phyloP scores from a whole-genome alignment of 2,329 filamentous ascomycete species.

The Fusarium sp. region DNA sequence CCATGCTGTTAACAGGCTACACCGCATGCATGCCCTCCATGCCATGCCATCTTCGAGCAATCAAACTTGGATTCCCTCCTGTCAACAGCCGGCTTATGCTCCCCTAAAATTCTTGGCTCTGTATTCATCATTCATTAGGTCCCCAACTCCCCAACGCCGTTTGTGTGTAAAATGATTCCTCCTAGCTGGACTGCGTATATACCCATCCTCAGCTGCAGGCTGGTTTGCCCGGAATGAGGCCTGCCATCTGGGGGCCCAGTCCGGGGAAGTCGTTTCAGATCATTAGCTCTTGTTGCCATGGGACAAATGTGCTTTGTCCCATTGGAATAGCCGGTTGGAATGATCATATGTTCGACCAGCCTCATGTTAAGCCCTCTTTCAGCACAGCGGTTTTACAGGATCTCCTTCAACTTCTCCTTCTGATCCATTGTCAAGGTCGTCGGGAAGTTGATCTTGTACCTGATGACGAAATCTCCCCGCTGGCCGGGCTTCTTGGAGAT shows the following conservation, averaged over 20 bases:
- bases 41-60: constrained; percentile 1
- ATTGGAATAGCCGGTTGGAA: background rate
- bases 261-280: background rate
- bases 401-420: constrained; percentile 83
- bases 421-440: constrained; percentile 78
- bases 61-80: background rate
- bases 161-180: constrained; percentile 16
- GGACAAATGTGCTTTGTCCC: background rate
- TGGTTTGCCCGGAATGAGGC: background rate
- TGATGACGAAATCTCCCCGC: constrained; percentile 88
- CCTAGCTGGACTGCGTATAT: background rate
- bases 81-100: background rate
- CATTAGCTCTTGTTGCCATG: background rate
- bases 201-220: background rate
- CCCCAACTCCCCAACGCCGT: constrained; percentile 39
- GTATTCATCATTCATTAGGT: constrained; percentile 40
- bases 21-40: constrained; percentile 2
- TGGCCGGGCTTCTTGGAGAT: constrained; percentile 88
- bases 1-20: constrained; percentile 17
- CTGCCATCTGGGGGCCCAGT: background rate
- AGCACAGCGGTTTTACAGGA: constrained; percentile 63
- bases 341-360: background rate
- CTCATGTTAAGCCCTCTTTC: background rate
- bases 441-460: constrained; percentile 94
- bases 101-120: constrained; percentile 5